Base-by-base conservation (phyloP, 2,329 filamentous ascomycete species). In the Hymenoscyphus repandus region DNA sequence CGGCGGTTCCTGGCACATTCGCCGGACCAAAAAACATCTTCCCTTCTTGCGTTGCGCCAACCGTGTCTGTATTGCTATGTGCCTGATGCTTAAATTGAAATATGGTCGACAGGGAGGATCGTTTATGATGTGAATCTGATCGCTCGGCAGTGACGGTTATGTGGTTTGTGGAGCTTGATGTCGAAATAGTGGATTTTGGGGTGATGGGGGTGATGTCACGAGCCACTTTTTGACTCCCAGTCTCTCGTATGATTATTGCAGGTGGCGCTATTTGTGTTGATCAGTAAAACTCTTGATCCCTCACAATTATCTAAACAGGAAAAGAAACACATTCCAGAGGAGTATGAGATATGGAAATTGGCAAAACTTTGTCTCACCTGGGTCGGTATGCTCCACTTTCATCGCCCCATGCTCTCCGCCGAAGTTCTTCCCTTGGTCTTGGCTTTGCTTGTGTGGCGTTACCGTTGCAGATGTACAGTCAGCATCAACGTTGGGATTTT, bases 11-110 rank as follows among this genome's bases (percentile, higher is more conserved):
- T 43, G 54, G 31, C 9, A 46, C 44, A 46, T 39, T 31, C n/a
- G 38, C 33, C 15, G 33, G n/a, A 13, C 53, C 51, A 36, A 63
- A 61, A 41, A 58, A 55, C 61, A 63, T 63, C 17, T 56, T 61
- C 31, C 45, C 53, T 50, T 58, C 54, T 41, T 54, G 42, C 40
- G 49, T 3, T 13, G 27, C 37, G n/a, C 12, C 33, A 18, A 5
- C 33, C n/a, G 38, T 22, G 20, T 50, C 46, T 10, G 47, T 22
- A 10, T 45, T 48, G 49, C 51, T 53, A 20, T 18, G 41, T 12
- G 55, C 18, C 12, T 34, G 49, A 27, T 54, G 53, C 22, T 45
- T 40, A 9, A 53, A 43, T 20, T 50, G 20, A 13, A 44, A 17
- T 12, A 44, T 37, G 20, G 52, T 45, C 10, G 45, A 44, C 38